Base-by-base conservation (phyloP, 495 filamentous ascomycete genomes). In the Penicillium alfredii region DNA sequence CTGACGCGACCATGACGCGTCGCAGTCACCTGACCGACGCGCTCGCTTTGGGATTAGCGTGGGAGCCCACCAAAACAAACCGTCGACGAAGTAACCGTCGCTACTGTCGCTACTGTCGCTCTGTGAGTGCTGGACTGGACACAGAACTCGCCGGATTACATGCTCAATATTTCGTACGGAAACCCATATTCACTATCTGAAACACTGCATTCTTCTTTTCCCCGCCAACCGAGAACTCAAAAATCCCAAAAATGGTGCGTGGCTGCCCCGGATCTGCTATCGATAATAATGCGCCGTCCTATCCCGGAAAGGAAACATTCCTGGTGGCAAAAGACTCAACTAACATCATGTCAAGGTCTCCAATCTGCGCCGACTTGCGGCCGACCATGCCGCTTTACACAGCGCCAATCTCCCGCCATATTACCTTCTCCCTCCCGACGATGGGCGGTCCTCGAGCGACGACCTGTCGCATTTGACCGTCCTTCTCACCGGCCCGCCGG, bases 341-440 rank as follows among this genome's bases (percentile, higher is more conserved):
- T 53, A 38, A 56, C 44, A 18, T 31, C 25, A 29, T 27, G 10
- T 38, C 10, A 12, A 68, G 64, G 48, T 47, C 25, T 74, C 71
- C 18, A 67, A 73, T 19, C 54, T 81, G 19, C 78, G 80, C 37
- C 78, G 81, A 44, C 71, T 86, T 18, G 78, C 74, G 8, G 63
- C 74, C 47, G 81, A 86, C 56, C 81, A 84, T 54, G 69, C 71
- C 35, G 66, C 64, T 12, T 63, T 86, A 12, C 76, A 78, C 41
- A 61, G 54, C 20, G 56, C 69, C 15, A 63, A 68, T 15, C 73
- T 80, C 5, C 81, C 81, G 4, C 80, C 80, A 13, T 79, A 81
- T 59, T 86, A 81, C 60, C 73, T 85, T 40, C 73, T 80, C 39
- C 73, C 76, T 0, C 53, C 59, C 6, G 59, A 63, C 10, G 55